Conservation (phyloP, 768 basidiomycete species). For the Agaricus bisporus region DNA sequence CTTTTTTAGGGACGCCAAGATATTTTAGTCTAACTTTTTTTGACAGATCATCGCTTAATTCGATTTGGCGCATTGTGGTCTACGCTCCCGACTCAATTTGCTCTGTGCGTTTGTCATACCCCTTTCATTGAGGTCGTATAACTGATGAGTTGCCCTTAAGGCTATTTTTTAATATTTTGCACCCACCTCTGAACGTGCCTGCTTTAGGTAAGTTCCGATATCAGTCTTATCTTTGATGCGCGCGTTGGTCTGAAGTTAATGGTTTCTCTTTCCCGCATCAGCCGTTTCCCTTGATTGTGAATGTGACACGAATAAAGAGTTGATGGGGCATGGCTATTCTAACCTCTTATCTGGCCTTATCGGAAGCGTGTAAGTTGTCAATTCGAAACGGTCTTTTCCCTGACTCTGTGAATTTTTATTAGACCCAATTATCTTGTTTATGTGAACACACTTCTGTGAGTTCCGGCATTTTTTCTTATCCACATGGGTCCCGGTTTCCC, state of each 20-base stretch:
- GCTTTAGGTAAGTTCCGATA: constrained; percentile 54
- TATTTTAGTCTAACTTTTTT: neutral
- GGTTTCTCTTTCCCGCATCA: constrained; percentile 16
- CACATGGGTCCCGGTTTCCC: neutral
- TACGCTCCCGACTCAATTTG: constrained; percentile 91
- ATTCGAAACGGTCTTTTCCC: neutral
- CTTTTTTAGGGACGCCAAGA: too few relatives aligned
- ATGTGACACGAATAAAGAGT: constrained; percentile 86
- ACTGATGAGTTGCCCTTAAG: constrained; percentile 24
- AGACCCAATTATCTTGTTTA: constrained; percentile 86
- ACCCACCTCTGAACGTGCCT: constrained; percentile 86
- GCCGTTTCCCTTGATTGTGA: constrained; percentile 88
- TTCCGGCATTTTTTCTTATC: neutral
- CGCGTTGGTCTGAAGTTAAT: neutral
- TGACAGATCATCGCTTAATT: constrained; percentile 54
- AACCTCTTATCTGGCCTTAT: constrained; percentile 77
- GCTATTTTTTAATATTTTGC: constrained; percentile 79
- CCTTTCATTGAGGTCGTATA: neutral
- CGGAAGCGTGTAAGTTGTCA: constrained; percentile 66
- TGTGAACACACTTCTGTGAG: constrained; percentile 75
- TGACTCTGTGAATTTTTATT: neutral
- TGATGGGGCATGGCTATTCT: constrained; percentile 88
- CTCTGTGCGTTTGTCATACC: constrained; percentile 49
- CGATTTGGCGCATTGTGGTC: constrained; percentile 64
- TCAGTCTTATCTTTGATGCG: neutral